Evolutionary conservation across 148 eudicot species (phyloP).

Genomic region (Nyssa sinensis): DNA sequence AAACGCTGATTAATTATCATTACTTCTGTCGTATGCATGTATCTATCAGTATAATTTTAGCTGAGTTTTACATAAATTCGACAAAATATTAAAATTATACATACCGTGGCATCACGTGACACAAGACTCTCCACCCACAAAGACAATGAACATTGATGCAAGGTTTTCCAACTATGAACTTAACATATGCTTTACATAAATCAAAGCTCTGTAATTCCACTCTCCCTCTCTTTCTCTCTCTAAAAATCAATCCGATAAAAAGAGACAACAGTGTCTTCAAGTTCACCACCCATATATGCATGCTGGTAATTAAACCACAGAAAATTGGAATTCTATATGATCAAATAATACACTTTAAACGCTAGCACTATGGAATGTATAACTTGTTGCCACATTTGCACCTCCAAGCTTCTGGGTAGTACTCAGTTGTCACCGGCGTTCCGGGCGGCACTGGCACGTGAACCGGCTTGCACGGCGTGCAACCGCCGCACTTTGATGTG

Average conservation of each 20-base stretch:
- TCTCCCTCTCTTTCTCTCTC: background rate
- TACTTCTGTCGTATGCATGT: too few species aligned
- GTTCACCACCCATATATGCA: background rate
- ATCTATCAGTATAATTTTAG: too few species aligned
- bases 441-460: conserved; percentile 60
- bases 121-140: too few species aligned
- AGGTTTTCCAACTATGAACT: too few species aligned
- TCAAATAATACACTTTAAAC: background rate
- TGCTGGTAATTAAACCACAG: background rate
- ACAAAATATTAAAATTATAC: too few species aligned
- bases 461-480: conserved; percentile 60
- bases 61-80: too few species aligned
- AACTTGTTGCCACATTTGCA: conserved; percentile 64
- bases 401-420: conserved; percentile 76
- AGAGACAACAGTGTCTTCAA: background rate
- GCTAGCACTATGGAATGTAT: conserved; percentile 43
- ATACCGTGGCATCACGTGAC: too few species aligned
- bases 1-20: too few species aligned
- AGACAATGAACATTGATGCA: too few species aligned
- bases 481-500: conserved; percentile 51
- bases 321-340: background rate
- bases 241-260: background rate
- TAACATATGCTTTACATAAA: background rate
- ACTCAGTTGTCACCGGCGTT: conserved; percentile 51
- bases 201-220: background rate